Percentiles rank a stretch among this genome's conserved stretches.
Evolutionary conservation across 352 stramenopile genomes (phyloP).

Genomic region (Phytophthora kernoviae): DNA sequence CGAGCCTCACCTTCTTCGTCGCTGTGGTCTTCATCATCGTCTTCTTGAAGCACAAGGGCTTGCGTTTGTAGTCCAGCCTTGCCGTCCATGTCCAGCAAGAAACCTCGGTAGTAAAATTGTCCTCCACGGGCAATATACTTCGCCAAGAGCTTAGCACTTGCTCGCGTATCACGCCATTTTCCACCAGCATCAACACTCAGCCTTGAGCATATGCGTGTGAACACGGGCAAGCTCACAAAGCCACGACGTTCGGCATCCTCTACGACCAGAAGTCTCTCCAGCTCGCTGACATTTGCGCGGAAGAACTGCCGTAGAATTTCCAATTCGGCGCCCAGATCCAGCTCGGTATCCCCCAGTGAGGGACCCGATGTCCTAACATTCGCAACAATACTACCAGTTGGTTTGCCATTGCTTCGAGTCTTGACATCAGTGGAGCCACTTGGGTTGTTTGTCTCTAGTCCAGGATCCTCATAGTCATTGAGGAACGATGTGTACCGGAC

Average conservation of each 20-base stretch:
- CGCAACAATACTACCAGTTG: neutral
- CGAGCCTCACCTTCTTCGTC: constrained; percentile 11
- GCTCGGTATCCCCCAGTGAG: constrained; percentile 22
- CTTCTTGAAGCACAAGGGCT: constrained; percentile 61
- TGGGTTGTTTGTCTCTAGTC: constrained; percentile 41
- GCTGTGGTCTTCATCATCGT: constrained; percentile 39
- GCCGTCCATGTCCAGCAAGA: constrained; percentile 69
- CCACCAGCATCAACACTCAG: constrained; percentile 32
- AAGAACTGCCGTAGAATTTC: constrained; percentile 55
- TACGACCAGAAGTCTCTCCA: constrained; percentile 45
- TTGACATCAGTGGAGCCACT: constrained; percentile 8
- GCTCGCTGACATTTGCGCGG: constrained; percentile 33
- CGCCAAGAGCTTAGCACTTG: constrained; percentile 41
- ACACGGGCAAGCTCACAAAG: constrained; percentile 51
- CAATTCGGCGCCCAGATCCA: constrained; percentile 34
- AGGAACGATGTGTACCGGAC: constrained; percentile 78
- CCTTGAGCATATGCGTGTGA: constrained; percentile 46
- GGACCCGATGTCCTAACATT: constrained; percentile 4
- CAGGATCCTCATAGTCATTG: constrained; percentile 73
- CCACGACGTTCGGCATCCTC: constrained; percentile 56
- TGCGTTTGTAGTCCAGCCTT: constrained; percentile 54
- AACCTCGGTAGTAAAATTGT: constrained; percentile 72
- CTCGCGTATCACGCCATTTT: constrained; percentile 46
- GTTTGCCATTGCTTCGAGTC: constrained; percentile 2
- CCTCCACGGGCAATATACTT: constrained; percentile 54